These are phyloP conservation scores for Silybum marianum DNA, from an alignment of 129 eudicot species.

Conservation along the genomic window DNA sequence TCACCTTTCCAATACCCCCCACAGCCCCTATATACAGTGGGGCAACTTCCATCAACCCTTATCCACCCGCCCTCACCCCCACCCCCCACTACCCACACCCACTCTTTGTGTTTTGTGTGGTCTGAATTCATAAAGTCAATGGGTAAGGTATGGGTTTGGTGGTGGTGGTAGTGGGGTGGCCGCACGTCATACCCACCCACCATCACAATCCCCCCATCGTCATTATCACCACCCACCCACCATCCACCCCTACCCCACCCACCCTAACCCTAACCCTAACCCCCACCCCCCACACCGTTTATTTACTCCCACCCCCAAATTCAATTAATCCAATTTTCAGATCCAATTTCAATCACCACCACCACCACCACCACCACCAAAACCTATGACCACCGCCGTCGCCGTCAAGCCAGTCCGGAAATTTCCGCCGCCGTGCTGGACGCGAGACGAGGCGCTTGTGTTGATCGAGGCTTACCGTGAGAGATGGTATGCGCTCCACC, in stretches of 20 bases:
- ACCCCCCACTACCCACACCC: neutral
- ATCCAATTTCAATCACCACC: neutral
- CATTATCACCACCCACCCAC: conserved; percentile 19
- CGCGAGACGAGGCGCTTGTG: conserved; percentile 78
- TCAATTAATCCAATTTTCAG: neutral
- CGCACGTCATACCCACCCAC: conserved; percentile 28
- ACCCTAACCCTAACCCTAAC: neutral
- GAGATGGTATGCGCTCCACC: conserved; percentile 88
- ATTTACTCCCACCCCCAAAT: conserved; percentile 17
- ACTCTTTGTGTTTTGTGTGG: conserved; percentile 2
- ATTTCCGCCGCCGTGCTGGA: conserved; percentile 98
- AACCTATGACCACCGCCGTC: conserved; percentile 35
- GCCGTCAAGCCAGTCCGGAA: conserved; percentile 50
- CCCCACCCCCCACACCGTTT: neutral
- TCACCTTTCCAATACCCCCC: neutral
- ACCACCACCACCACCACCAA: conserved; percentile 16
- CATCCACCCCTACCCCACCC: neutral
- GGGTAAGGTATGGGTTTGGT: conserved; percentile 35
- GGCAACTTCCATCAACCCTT: conserved; percentile 21
- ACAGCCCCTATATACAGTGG: conserved; percentile 1
- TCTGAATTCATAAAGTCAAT: conserved; percentile 31
- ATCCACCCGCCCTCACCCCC: conserved; percentile 19
- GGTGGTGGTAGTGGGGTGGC: conserved; percentile 24
- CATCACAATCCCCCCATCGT: conserved; percentile 27
- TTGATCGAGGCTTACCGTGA: conserved; percentile 84